Evolutionary conservation across 345 rosid genomes (phyloP).

Genomic region (Linum usitatissimum): DNA sequence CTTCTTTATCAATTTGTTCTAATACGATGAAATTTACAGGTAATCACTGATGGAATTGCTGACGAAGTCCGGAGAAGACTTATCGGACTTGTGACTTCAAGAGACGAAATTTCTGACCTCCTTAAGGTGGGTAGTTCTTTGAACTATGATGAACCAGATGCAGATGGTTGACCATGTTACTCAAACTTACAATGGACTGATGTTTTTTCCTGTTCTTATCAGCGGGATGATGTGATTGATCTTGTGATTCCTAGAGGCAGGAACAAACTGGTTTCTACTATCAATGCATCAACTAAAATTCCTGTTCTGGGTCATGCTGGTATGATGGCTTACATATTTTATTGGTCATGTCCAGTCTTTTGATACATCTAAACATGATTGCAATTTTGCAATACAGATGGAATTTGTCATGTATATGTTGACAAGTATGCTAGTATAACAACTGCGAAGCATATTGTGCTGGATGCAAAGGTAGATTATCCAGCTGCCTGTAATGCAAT

Average conservation of each 20-base stretch:
- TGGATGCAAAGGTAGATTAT: slow-evolving; percentile 90
- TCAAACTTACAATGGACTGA: too few relatives aligned
- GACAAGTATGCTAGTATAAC: slow-evolving; percentile 75
- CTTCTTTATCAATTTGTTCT: slow-evolving; percentile 7
- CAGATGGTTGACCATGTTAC: neutral
- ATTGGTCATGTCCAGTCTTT: neutral
- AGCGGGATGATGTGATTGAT: slow-evolving; percentile 98
- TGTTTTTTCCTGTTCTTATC: slow-evolving; percentile 15
- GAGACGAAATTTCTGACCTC: slow-evolving; percentile 94
- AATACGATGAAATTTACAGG: slow-evolving; percentile 23
- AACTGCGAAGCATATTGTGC: slow-evolving; percentile 68
- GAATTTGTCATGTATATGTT: slow-evolving; percentile 87
- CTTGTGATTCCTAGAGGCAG: slow-evolving; percentile 99
- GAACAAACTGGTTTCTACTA: slow-evolving; percentile 82
- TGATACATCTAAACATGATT: neutral
- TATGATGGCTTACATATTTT: slow-evolving; percentile 22
- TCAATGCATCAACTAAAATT: slow-evolving; percentile 81
- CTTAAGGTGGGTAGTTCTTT: slow-evolving; percentile 52
- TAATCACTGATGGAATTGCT: slow-evolving; percentile 84
- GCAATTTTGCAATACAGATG: slow-evolving; percentile 41
- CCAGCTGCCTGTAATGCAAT: slow-evolving; percentile 97
- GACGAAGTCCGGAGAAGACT: slow-evolving; percentile 62
- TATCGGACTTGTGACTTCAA: slow-evolving; percentile 84
- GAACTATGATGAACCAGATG: slow-evolving; percentile 3
- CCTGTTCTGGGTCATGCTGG: slow-evolving; percentile 98